A percentile compares a stretch with the other conserved stretches of the same genome.
Conservation (phyloP, 805 yeast genomes). For the Suhomyces kilbournensis region DNA sequence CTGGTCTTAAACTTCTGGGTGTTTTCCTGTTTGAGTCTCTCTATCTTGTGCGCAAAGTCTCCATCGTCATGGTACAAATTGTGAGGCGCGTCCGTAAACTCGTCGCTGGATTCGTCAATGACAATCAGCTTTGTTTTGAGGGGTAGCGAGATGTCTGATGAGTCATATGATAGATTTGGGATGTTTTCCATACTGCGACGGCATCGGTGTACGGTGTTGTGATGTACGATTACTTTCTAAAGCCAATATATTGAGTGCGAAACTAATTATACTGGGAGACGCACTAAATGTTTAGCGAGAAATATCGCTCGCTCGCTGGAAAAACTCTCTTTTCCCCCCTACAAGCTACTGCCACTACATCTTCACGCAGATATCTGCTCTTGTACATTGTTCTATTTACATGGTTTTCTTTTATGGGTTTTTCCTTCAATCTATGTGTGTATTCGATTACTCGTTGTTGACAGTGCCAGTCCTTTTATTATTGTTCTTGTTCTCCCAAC, state of each 20-base stretch:
- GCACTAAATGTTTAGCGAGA: neutral
- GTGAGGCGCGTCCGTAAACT: neutral
- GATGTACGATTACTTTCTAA: no score
- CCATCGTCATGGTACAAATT: conserved; percentile 9
- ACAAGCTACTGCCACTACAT: neutral
- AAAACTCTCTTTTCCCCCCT: no score
- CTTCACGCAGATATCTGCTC: no score
- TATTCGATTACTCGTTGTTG: conserved; percentile 22
- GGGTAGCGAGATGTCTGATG: neutral
- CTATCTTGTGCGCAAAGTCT: conserved; percentile 22
- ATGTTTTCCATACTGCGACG: conserved; percentile 6
- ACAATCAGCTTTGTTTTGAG: neutral
- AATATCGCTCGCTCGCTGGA: no score
- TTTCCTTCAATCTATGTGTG: no score
- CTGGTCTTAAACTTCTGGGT: conserved; percentile 22
- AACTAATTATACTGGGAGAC: neutral
- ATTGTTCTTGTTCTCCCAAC: conserved; percentile 62
- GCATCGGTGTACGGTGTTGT: neutral
- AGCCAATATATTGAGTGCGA: neutral
- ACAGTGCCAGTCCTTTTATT: conserved; percentile 46
- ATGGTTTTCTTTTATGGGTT: no score
- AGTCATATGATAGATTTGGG: conserved; percentile 8
- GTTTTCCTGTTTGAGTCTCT: conserved; percentile 27
- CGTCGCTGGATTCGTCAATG: conserved; percentile 1
- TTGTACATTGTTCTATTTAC: no score